Base-by-base conservation (phyloP, 306 rosid genomes). In the Dryas alaskensis region DNA sequence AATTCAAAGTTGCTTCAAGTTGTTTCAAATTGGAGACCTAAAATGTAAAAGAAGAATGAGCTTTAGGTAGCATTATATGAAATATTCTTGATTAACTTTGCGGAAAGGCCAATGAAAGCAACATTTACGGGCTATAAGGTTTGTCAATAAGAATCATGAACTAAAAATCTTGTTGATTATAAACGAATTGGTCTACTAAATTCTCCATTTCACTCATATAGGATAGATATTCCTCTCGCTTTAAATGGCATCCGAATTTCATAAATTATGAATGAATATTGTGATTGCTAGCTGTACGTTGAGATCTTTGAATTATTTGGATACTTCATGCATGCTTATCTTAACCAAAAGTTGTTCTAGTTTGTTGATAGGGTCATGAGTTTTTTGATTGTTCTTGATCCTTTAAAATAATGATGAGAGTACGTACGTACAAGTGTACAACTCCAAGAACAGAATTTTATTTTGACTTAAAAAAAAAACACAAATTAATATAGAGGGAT, bases 71-170 rank as follows among this genome's bases (percentile, higher is more conserved):
- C 87, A 84, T 79, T 76, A 82, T 63, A 74, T 50, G 83, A 82
- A 78, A 85, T 89, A 86, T 88, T 89, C 92, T 77, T 69, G 19
- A 42, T 79, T 66, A 83, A 78, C 89, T 82, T 86, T 89, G 84
- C 69, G 78, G 85, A 89, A 90, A 92, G 67, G 98, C 71, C 70
- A 68, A 66, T 74, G 87, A 88, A 69, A 80, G 88, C 60, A 75
- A 82, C 87, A 75, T 83, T 82, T 84, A 83, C 82, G 91, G 94
- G 89, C 85, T 43, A 78, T 83, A 88, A 83, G 74, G 72, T 68
- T 83, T 81, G 81, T 61, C 74, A 61, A 77, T 73, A 59, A 80
- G 96, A 88, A 88, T 87, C 88, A 58, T 52, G 65, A 81, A 79
- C 78, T 80, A 52, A 59, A 66, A 70, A 70, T 62, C 51, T 60